Evolutionary conservation across 106 monocot genomes (phyloP).

Genomic region (Dioscorea zingiberensis): DNA sequence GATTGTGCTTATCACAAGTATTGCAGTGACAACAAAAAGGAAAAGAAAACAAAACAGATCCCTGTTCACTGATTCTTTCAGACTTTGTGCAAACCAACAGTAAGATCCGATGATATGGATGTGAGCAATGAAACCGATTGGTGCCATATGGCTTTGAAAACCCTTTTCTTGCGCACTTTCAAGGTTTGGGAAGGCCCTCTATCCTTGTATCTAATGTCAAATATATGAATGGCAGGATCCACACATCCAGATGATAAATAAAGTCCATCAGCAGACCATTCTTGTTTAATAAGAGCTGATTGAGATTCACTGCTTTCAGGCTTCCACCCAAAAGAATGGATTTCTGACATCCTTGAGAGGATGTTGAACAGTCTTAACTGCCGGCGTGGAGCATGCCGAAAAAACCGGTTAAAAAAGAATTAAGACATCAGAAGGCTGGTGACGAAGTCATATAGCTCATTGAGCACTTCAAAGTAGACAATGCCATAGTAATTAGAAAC

Average conservation of each 20-base stretch:
- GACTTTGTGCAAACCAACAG: conserved; percentile 69
- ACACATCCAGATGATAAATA: conserved; percentile 69
- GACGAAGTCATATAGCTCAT: too few relatives aligned
- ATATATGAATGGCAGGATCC: conserved; percentile 83
- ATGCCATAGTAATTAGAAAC: too few relatives aligned
- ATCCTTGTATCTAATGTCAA: conserved; percentile 63
- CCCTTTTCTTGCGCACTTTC: conserved; percentile 75
- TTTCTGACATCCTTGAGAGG: conserved; percentile 46
- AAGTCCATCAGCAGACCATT: conserved; percentile 87
- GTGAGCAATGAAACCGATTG: conserved; percentile 50
- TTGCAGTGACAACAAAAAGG: too few relatives aligned
- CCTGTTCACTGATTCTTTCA: too few relatives aligned
- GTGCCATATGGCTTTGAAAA: conserved; percentile 95
- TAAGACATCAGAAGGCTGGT: too few relatives aligned
- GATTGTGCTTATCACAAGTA: too few relatives aligned
- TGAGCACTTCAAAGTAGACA: too few relatives aligned
- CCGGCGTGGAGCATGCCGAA: conserved; percentile 45
- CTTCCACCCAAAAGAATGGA: conserved; percentile 88
- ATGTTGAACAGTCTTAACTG: conserved; percentile 80
- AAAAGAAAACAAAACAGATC: too few relatives aligned
- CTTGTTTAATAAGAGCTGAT: conserved; percentile 79
- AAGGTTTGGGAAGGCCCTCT: conserved; percentile 55
- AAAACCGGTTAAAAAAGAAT: too few relatives aligned
- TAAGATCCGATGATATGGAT: conserved; percentile 90
- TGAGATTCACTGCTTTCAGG: conserved; percentile 93